These are phyloP conservation scores for Fusarium abutilonis DNA, from an alignment of 2,329 filamentous ascomycete genomes.

Conservation along the genomic window DNA sequence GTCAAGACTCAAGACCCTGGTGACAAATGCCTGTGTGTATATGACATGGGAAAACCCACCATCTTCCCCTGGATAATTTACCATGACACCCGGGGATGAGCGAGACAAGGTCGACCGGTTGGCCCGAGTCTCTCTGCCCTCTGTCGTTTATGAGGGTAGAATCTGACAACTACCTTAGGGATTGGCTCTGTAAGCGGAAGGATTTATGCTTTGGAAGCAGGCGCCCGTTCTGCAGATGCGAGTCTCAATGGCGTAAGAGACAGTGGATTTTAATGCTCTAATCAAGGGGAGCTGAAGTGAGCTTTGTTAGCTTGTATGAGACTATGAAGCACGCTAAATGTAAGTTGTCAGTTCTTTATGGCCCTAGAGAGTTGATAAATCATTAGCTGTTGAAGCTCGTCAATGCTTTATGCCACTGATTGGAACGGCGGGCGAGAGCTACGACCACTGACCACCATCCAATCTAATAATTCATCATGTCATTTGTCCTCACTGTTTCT, in stretches of 20 bases:
- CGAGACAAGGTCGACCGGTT: conserved; percentile 20
- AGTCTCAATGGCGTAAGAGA: too few relatives aligned
- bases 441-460: conserved; percentile 7
- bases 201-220: conserved; percentile 3
- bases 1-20: not conserved
- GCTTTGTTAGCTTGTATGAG: not conserved
- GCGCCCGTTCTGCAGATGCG: conserved; percentile 7
- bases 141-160: conserved; percentile 26
- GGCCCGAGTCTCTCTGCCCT: conserved; percentile 19
- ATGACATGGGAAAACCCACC: conserved; percentile 16
- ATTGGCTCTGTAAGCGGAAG: conserved; percentile 31
- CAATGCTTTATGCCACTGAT: conserved; percentile 30
- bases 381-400: not conserved
- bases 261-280: too few relatives aligned
- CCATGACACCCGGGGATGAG: conserved; percentile 29
- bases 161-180: conserved; percentile 9
- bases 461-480: not conserved
- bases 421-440: conserved; percentile 8
- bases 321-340: too few relatives aligned
- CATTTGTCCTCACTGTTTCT: too few relatives aligned
- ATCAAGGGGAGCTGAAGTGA: conserved; percentile 5
- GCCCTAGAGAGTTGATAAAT: not conserved
- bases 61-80: conserved; percentile 36
- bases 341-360: conserved; percentile 3
- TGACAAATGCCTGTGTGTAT: conserved; percentile 4